Conservation (phyloP, 495 filamentous ascomycete species). For the Penicillium cinerascens region DNA sequence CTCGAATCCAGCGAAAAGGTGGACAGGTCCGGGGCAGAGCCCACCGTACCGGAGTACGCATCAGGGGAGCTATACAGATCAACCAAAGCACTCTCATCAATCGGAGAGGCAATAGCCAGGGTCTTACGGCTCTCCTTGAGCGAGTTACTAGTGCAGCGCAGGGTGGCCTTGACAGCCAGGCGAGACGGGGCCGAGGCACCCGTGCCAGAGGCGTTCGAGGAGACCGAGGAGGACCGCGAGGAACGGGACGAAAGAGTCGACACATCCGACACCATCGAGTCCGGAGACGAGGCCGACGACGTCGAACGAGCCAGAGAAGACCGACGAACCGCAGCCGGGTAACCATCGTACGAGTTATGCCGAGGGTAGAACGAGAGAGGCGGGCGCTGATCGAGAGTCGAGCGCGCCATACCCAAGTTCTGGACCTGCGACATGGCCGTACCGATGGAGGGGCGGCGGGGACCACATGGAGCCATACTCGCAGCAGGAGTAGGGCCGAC, state of each 20-base stretch:
- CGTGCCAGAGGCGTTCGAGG: slow-evolving; percentile 62
- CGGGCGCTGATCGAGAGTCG: slow-evolving; percentile 51
- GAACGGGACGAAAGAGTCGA: slow-evolving; percentile 58
- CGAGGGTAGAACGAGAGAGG: slow-evolving; percentile 51
- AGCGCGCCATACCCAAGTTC: slow-evolving; percentile 60
- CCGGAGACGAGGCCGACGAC: slow-evolving; percentile 78
- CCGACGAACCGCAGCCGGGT: slow-evolving; percentile 56
- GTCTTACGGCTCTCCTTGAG: slow-evolving; percentile 41
- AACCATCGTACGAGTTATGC: slow-evolving; percentile 46
- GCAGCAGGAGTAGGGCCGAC: slow-evolving; percentile 85
- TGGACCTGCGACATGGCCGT: slow-evolving; percentile 77
- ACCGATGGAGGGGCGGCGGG: slow-evolving; percentile 65
- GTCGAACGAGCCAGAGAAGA: slow-evolving; percentile 74
- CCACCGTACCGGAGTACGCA: slow-evolving; percentile 51
- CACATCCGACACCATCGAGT: slow-evolving; percentile 85
- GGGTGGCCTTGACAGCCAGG: slow-evolving; percentile 78
- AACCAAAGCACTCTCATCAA: slow-evolving; percentile 50
- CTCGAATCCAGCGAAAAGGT: slow-evolving; percentile 46
- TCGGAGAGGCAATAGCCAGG: slow-evolving; percentile 38
- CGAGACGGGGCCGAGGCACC: slow-evolving; percentile 62
- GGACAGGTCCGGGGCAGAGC: slow-evolving; percentile 47
- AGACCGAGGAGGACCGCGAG: slow-evolving; percentile 72
- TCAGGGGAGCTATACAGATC: slow-evolving; percentile 58
- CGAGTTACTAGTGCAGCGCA: slow-evolving; percentile 65
- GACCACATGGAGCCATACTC: slow-evolving; percentile 58